Percentiles rank a stretch among this genome's conserved stretches.
phyloP scores from a whole-genome alignment of 805 yeast genomes.

The Kluyveromyces siamensis region DNA sequence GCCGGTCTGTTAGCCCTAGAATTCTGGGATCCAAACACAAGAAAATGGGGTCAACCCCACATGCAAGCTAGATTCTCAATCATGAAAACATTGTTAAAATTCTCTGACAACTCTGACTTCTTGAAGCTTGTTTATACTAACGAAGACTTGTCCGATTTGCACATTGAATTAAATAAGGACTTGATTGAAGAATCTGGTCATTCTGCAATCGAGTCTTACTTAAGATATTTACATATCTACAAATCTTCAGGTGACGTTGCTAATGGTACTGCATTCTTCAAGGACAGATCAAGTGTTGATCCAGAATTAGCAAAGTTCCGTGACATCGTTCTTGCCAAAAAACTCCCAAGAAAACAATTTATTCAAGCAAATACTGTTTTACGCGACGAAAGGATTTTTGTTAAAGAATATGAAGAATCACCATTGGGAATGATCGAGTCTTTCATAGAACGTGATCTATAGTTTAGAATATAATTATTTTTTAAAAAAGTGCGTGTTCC shows the following conservation, averaged over 20 bases:
- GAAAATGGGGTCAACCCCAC: conserved; percentile 92
- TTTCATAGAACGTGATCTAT: conserved; percentile 51
- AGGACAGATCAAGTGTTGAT: conserved; percentile 59
- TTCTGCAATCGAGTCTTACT: conserved; percentile 60
- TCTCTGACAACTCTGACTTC: conserved; percentile 46
- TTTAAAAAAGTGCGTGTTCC: conserved; percentile 1
- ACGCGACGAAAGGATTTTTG: conserved; percentile 28
- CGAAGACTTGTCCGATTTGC: conserved; percentile 47
- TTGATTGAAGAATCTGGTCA: conserved; percentile 66
- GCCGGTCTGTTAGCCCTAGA: conserved; percentile 81
- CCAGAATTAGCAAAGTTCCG: conserved; percentile 56
- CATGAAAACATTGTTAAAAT: conserved; percentile 58
- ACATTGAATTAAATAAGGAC: conserved; percentile 46
- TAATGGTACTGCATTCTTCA: conserved; percentile 55
- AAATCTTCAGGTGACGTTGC: conserved; percentile 69
- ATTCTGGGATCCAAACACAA: conserved; percentile 74
- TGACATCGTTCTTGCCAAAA: conserved; percentile 57
- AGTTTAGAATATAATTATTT: neutral
- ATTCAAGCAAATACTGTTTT: conserved; percentile 71
- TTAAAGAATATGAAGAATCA: conserved; percentile 68
- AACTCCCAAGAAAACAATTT: conserved; percentile 75
- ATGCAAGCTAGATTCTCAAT: conserved; percentile 90
- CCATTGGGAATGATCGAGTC: conserved; percentile 73
- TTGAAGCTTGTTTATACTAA: conserved; percentile 43
- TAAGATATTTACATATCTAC: conserved; percentile 64